Evolutionary conservation across 192 early-diverging fungal genomes (phyloP).

Genomic region (Allomyces javanicus): DNA sequence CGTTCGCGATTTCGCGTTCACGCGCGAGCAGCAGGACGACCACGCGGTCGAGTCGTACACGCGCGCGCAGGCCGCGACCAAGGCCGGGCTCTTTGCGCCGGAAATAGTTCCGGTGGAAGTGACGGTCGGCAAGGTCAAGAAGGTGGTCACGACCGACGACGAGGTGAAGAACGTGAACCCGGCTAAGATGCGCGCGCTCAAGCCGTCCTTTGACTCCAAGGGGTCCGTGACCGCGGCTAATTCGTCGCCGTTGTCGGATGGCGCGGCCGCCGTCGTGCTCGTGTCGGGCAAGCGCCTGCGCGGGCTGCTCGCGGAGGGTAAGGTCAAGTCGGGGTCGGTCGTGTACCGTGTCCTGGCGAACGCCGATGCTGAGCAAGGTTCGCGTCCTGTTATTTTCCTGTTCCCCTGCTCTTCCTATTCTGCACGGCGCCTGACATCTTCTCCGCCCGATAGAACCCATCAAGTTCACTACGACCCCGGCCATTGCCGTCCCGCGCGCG

Average conservation of each 20-base stretch:
- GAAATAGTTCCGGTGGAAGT: constrained; percentile 60
- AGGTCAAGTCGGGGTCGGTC: constrained; percentile 9
- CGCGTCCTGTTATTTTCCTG: no score
- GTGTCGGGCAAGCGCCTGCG: constrained; percentile 38
- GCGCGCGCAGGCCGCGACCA: constrained; percentile 48
- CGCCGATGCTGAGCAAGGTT: constrained; percentile 46
- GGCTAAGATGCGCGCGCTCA: constrained; percentile 69
- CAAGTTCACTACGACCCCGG: constrained; percentile 53
- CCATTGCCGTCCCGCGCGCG: constrained; percentile 57
- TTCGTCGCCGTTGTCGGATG: constrained; percentile 61
- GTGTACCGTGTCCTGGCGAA: constrained; percentile 35
- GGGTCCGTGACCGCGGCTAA: constrained; percentile 88
- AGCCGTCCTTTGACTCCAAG: constrained; percentile 63
- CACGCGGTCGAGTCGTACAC: constrained; percentile 55
- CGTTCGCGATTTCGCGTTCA: constrained; percentile 53
- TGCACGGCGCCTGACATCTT: no score
- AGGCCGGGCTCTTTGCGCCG: constrained; percentile 27
- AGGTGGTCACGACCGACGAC: constrained; percentile 39
- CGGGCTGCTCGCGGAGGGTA: constrained; percentile 12
- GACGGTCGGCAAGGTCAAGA: constrained; percentile 42
- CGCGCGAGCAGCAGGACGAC: constrained; percentile 63
- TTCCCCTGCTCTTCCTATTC: no score
- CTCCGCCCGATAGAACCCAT: constrained; percentile 18
- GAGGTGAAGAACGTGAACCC: constrained; percentile 50
- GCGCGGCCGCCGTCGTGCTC: constrained; percentile 51